Conservation (phyloP, 2,329 filamentous ascomycete species). For the Fusarium staphyleae region DNA sequence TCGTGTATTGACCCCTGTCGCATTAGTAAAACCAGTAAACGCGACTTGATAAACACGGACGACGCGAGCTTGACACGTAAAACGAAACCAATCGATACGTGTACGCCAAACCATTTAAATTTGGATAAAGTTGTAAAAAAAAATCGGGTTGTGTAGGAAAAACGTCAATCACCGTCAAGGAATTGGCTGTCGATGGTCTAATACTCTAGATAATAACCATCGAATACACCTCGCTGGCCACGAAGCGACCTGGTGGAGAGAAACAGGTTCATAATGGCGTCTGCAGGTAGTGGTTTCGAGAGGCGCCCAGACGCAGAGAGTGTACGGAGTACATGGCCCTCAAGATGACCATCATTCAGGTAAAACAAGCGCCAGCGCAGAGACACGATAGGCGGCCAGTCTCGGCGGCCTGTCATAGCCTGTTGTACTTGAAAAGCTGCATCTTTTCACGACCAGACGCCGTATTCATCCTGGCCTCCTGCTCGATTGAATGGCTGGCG, state of each 20-base stretch:
- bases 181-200: slow-evolving; percentile 26
- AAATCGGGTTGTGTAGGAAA: slow-evolving; percentile 9
- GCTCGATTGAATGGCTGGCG: slow-evolving; percentile 6
- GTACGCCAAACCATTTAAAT: slow-evolving; percentile 17
- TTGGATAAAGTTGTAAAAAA: slow-evolving; percentile 14
- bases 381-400: slow-evolving; percentile 20
- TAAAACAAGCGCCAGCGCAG: slow-evolving; percentile 33
- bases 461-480: background rate
- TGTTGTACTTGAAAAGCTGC: slow-evolving; percentile 11
- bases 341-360: slow-evolving; percentile 8
- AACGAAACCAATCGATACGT: slow-evolving; percentile 13
- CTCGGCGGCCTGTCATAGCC: slow-evolving; percentile 9
- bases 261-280: slow-evolving; percentile 13
- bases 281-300: slow-evolving; percentile 39
- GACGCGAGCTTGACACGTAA: slow-evolving; percentile 26
- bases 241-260: slow-evolving; percentile 30
- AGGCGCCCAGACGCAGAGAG: slow-evolving; percentile 24
- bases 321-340: slow-evolving; percentile 12
- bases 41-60: slow-evolving; percentile 15
- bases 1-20: background rate
- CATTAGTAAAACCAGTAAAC: slow-evolving; percentile 17
- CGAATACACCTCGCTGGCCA: slow-evolving; percentile 8
- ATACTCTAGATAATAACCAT: background rate
- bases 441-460: slow-evolving; percentile 7
- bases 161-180: slow-evolving; percentile 4